Evolutionary conservation across 2,329 filamentous ascomycete genomes (phyloP).

Genomic region (Fusarium nodosum): DNA sequence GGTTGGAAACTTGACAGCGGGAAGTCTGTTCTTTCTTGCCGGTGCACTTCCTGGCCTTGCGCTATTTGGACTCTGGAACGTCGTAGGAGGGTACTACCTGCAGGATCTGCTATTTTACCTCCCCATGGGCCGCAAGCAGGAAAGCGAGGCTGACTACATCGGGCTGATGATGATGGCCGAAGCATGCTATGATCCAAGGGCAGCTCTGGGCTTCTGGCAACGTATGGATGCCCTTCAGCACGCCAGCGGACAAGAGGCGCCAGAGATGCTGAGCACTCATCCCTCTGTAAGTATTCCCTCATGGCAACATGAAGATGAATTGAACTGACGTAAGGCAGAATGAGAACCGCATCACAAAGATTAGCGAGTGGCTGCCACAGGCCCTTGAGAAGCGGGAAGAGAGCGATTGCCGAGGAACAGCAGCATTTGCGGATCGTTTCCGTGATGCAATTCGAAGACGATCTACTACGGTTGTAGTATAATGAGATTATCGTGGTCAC

Average conservation of each 20-base stretch:
- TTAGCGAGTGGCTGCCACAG: conserved; percentile 72
- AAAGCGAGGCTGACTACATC: conserved; percentile 84
- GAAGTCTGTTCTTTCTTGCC: conserved; percentile 64
- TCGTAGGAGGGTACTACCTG: conserved; percentile 61
- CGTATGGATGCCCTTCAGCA: conserved; percentile 70
- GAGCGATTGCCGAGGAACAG: conserved; percentile 68
- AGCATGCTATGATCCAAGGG: conserved; percentile 79
- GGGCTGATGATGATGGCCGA: conserved; percentile 87
- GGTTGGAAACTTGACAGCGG: conserved; percentile 66
- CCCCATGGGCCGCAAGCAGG: conserved; percentile 79
- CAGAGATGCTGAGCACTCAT: conserved; percentile 82
- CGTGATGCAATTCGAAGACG: conserved; percentile 61
- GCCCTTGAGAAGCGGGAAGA: conserved; percentile 66
- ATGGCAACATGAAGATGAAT: neutral
- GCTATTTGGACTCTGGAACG: conserved; percentile 57
- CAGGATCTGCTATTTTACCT: conserved; percentile 74
- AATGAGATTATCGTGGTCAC: neutral
- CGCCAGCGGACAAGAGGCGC: conserved; percentile 62
- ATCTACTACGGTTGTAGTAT: conserved; percentile 35
- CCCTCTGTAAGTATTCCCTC: conserved; percentile 70
- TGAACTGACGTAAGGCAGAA: conserved; percentile 59
- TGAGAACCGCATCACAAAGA: conserved; percentile 73
- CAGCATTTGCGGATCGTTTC: conserved; percentile 67
- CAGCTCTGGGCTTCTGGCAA: conserved; percentile 75
- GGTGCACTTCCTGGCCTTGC: conserved; percentile 59